A percentile compares a stretch with the other conserved stretches of the same genome.
Evolutionary conservation across 352 stramenopile genomes (phyloP).

Genomic region (Phytophthora capsici): DNA sequence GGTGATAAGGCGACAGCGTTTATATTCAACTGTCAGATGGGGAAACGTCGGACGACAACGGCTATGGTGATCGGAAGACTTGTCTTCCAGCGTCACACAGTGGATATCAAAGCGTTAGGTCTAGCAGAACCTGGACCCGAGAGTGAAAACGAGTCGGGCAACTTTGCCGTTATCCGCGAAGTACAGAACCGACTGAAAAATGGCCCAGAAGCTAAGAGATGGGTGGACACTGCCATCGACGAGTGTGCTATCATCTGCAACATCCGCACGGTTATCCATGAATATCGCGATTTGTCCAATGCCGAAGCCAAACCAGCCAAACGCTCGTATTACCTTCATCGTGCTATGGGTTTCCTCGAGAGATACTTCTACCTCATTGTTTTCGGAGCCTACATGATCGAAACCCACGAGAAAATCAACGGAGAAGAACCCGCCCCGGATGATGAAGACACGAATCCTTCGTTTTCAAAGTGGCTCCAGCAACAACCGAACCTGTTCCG

Average conservation of each 20-base stretch:
- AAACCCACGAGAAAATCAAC: constrained; percentile 24
- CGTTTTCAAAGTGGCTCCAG: constrained; percentile 88
- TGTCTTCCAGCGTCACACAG: constrained; percentile 57
- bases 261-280: constrained; percentile 79
- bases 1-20: constrained; percentile 66
- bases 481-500: constrained; percentile 76
- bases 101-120: constrained; percentile 24
- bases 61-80: constrained; percentile 74
- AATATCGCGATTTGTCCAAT: constrained; percentile 79
- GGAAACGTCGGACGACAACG: constrained; percentile 83
- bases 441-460: constrained; percentile 36
- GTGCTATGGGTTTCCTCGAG: constrained; percentile 86
- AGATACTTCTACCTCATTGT: constrained; percentile 91
- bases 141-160: constrained; percentile 37
- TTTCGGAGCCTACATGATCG: constrained; percentile 85
- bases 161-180: constrained; percentile 77
- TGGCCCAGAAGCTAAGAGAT: constrained; percentile 66
- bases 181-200: constrained; percentile 60
- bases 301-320: constrained; percentile 80
- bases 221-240: constrained; percentile 81
- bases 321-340: constrained; percentile 84
- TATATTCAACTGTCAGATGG: constrained; percentile 91
- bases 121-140: constrained; percentile 11
- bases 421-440: constrained; percentile 16
- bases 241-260: constrained; percentile 77